Evolutionary conservation across 805 yeast genomes (phyloP), one percentile per base, ranked within the genome.

Genomic region (Metschnikowia hibisci): DNA sequence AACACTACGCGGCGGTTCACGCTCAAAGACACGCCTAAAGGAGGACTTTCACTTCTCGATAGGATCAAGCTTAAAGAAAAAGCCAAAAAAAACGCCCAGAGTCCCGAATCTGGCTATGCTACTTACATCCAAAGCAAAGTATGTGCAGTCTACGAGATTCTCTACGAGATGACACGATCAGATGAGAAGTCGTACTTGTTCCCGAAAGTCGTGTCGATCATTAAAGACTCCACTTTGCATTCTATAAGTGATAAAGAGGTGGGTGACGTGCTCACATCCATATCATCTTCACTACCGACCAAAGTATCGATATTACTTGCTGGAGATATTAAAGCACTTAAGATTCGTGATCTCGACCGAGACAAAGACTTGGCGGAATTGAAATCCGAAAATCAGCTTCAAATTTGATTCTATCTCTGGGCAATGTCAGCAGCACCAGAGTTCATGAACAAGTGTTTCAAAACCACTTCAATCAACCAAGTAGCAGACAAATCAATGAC

Each of bases 341-440:
- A 56, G 32, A 50, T 67, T 1, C 47, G 43, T 6, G 47, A 44
- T 10, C 44, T 69, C 11, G 52, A 63, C 41, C 50, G 75, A 40
- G 50, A 47, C 7, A 42, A 41, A 11, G 73, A 69, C 47, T 35
- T 35, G 15, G 39, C 13, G 4, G 16, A 6, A 14, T 35, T 35
- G 16, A 22, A 26, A 33, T 33, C 27, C 25, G 32, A 33, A 20
- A 11, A 22, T 15, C 23, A 11, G 18, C 16, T 18, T 7, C 34
- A 20, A 8, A 23, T 11, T 23, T 23, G 27, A 27, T n/a, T 32
- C 28, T 62, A 63, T 55, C 74, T 64, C 35, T 66, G 42, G 11
- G 98, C 96, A 64, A 91, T 93, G 60, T 91, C 96, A 46, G 95
- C 87, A 39, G 98, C 87, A 57, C 84, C 83, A 56, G 81, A 87